Evolutionary conservation across 169 alveolate species (phyloP), one percentile per base, ranked within the genome.

Genomic region (Plasmodium cynomolgi): DNA sequence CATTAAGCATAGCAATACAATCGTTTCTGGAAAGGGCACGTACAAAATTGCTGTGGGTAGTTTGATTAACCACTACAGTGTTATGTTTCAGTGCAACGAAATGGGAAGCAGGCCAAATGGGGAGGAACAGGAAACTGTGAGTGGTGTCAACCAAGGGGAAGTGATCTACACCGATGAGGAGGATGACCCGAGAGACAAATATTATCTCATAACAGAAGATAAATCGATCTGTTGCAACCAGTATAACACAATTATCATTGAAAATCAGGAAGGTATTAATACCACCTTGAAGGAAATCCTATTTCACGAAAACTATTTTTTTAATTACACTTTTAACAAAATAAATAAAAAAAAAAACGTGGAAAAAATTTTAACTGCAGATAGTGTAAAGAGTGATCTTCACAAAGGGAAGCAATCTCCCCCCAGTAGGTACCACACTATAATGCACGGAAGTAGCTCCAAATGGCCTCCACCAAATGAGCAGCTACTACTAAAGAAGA

Each of bases 271-370:
- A 29, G 81, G 68, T 34, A 29, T 86, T 9, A 37, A 86, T 37
- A 44, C 41, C 39, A 86, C 85, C 11, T 80, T 90, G 54, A 90
- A 81, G 50, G 94, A 90, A 37, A 81, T 90, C 23, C 56, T 90
- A 44, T 68, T 68, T 90, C 47, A 90, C 73, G 94, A 90, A 56
- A 90, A 90, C 56, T 90, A 90, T 41, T 90, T 90, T 90, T 90
- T 90, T 81, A 90, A 90, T 68, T 90, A 90, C 33, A 90, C 29
- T 26, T 90, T 90, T 90, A 81, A 79, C 37, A 81, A 79, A 81
- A 31, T 81, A 37, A 90, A 90, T 29, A 58, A 80, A 74, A 81
- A 47, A 56, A 62, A 58, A 71, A 20, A 80, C 26, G 72, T 90
- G 23, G 68, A 54, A 37, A 34, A 37, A 17, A n/a, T 81, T 39